phyloP scores from a whole-genome alignment of 2,329 filamentous ascomycete genomes.

The Aspergillus terreus region DNA sequence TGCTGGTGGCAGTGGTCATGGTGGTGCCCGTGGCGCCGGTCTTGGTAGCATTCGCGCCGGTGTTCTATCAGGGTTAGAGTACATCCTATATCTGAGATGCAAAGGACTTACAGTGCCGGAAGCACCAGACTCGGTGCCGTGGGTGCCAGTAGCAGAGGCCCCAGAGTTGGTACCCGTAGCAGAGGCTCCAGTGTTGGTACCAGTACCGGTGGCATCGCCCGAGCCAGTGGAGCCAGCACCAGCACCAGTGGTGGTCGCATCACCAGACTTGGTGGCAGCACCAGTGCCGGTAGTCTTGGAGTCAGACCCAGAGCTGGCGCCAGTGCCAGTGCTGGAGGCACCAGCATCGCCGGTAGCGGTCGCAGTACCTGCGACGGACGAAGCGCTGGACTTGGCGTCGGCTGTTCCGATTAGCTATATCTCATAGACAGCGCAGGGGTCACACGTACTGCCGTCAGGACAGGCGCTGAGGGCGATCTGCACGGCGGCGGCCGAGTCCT shows the following conservation, averaged over 20 bases:
- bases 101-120: neutral
- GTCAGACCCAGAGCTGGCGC: constrained; percentile 12
- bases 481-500: constrained; percentile 31
- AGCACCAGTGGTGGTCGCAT: constrained; percentile 15
- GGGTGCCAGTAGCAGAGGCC: constrained; percentile 1
- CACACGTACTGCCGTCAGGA: constrained; percentile 21
- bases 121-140: constrained; percentile 3
- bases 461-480: constrained; percentile 34
- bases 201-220: constrained; percentile 1
- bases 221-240: constrained; percentile 12
- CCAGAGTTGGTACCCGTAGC: constrained; percentile 5
- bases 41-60: neutral
- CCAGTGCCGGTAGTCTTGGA: constrained; percentile 9
- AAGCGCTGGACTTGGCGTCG: constrained; percentile 6
- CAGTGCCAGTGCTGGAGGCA: constrained; percentile 14
- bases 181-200: neutral
- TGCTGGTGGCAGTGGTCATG: constrained; percentile 15
- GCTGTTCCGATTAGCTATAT: neutral
- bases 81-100: neutral
- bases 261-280: constrained; percentile 14
- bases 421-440: too few relatives aligned
- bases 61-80: neutral
- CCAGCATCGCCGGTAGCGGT: constrained; percentile 7
- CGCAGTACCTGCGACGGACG: constrained; percentile 7
- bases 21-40: constrained; percentile 13